Percentiles rank a stretch among this genome's conserved stretches.
Evolutionary conservation across 2,329 filamentous ascomycete genomes (phyloP).

Genomic region (Huntiella decipiens): DNA sequence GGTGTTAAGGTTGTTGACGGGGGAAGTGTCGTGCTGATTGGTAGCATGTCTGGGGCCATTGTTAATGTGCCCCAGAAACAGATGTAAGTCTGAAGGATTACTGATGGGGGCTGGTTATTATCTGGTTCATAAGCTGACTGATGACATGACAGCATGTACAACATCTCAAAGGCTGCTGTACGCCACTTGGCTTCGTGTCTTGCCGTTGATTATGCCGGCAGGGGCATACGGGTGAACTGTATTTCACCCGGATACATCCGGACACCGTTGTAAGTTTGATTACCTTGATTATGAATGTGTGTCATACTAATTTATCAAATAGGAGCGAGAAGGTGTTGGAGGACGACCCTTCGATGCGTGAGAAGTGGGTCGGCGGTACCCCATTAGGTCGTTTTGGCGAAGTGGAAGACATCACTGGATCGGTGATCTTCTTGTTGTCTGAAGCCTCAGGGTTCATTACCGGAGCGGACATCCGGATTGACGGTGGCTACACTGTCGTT

Average conservation of each 20-base stretch:
- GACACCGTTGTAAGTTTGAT: slow-evolving; percentile 56
- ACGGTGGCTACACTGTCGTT: slow-evolving; percentile 65
- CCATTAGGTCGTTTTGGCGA: slow-evolving; percentile 86
- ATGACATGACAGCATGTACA: slow-evolving; percentile 45
- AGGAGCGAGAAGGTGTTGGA: slow-evolving; percentile 89
- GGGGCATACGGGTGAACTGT: slow-evolving; percentile 81
- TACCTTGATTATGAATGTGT: background rate
- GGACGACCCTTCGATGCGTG: slow-evolving; percentile 75
- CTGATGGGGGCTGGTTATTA: background rate
- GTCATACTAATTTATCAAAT: background rate
- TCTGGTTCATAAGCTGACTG: background rate
- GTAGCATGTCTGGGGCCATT: slow-evolving; percentile 83
- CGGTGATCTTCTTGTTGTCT: slow-evolving; percentile 69
- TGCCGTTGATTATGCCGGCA: slow-evolving; percentile 82
- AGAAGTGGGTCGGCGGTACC: slow-evolving; percentile 81
- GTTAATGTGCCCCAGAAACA: slow-evolving; percentile 94
- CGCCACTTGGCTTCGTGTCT: slow-evolving; percentile 72
- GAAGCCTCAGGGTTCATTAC: slow-evolving; percentile 56
- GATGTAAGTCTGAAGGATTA: slow-evolving; percentile 28
- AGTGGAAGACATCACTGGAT: slow-evolving; percentile 83
- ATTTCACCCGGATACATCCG: slow-evolving; percentile 95
- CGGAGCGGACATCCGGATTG: slow-evolving; percentile 61
- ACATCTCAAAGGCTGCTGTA: slow-evolving; percentile 81
- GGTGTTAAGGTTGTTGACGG: slow-evolving; percentile 56
- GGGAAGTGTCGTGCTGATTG: slow-evolving; percentile 85